Evolutionary conservation across 1,139 yeast species (phyloP), one percentile per base, ranked within the genome.

Genomic region (Yamadazyma blattariae): DNA sequence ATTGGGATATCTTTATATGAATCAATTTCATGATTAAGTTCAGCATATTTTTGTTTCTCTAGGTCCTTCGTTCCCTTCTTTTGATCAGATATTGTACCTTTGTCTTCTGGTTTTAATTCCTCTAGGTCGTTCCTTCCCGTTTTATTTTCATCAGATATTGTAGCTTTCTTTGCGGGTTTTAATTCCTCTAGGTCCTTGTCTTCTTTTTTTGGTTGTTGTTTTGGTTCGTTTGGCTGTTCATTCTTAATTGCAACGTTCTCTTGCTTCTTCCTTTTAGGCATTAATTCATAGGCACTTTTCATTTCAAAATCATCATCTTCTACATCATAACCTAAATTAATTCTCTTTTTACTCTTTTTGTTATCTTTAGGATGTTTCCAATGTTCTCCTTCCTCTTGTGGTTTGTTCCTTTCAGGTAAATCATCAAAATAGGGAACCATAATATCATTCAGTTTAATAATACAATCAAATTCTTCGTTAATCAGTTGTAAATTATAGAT

Each of bases 401-500:
- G 61, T 28, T 46, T 52, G 19, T 42, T 36, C 48, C 34, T 39
- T 49, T 39, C 40, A 37, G 47, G 48, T 29, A 47, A 50, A 52
- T 49, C 40, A 27, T 33, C 34, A 25, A 37, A 37, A 30, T 33
- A 33, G 37, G 47, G 48, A n/a, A 46, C 34, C 2, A 71, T 47
- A 2, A 82, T 69, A 30, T 66, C 70, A 2, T 67, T 52, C 2
- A 51, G 55, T 1, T 48, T 51, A 13, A 83, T 67, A 1, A 63
- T 64, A 17, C 65, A 67, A 0, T 59, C 70, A 24, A 71, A 44
- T 38, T 79, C 84, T 10, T 72, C 64, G 29, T 75, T 76, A 2
- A 70, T 61, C 8, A 83, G 79, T 34, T 67, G 64, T 10, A 80
- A 71, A 27, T 70, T 78, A 59, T 72, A 72, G 18, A 79, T 68